These are phyloP conservation scores for Tilletia walkeri DNA, from an alignment of 1,284 basidiomycete genomes.

Conservation along the genomic window DNA sequence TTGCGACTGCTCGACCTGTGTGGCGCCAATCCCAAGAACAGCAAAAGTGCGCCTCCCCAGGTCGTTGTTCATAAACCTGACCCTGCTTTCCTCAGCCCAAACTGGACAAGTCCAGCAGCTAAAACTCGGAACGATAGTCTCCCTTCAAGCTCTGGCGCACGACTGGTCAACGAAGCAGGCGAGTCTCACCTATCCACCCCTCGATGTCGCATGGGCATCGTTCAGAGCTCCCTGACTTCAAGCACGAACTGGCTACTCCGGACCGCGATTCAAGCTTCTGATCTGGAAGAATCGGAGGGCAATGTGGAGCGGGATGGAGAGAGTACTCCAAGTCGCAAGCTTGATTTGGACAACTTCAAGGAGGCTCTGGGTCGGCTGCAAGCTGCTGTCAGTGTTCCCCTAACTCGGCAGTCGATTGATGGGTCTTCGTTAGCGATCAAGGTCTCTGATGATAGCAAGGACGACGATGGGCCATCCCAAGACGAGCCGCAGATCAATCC, in stretches of 20 bases:
- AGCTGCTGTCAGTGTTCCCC: constrained; percentile 9
- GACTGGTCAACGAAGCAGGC: not conserved
- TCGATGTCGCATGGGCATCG: constrained; percentile 9
- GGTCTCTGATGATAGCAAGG: not conserved
- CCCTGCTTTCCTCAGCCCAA: constrained; percentile 7
- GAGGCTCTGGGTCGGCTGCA: constrained; percentile 9
- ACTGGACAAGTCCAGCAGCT: not conserved
- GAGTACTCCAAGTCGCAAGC: not conserved
- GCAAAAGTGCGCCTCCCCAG: not conserved
- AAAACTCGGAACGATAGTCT: not conserved
- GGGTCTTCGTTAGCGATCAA: not conserved
- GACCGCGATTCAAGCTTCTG: constrained; percentile 10
- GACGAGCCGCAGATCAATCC: not conserved
- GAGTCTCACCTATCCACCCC: constrained; percentile 9
- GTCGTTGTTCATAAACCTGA: not conserved
- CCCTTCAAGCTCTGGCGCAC: too few relatives aligned
- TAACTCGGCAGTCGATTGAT: constrained; percentile 7
- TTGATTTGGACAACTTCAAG: constrained; percentile 14
- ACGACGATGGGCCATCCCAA: too few relatives aligned
- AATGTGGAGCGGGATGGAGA: not conserved
- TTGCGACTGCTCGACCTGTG: not conserved
- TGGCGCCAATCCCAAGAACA: not conserved
- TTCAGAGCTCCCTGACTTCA: constrained; percentile 8
- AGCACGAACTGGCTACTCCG: constrained; percentile 14
- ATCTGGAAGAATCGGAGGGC: not conserved